A percentile compares a stretch with the other conserved stretches of the same genome.
Evolutionary conservation across 805 yeast genomes (phyloP).

Genomic region (Yamadazyma kitorensis): DNA sequence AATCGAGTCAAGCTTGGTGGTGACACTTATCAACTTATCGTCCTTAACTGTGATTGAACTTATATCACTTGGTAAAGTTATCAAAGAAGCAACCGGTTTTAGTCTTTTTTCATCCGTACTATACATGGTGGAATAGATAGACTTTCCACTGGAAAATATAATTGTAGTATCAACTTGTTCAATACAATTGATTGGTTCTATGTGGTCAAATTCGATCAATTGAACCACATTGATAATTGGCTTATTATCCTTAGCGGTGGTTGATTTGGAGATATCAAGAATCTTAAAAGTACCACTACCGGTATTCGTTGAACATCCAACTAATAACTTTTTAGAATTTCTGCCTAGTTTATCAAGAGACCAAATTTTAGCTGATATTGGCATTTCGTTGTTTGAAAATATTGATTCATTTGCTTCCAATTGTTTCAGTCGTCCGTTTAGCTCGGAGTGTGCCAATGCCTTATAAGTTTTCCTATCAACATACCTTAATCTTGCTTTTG

Average conservation of each 20-base stretch:
- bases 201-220: conserved; percentile 29
- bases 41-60: conserved; percentile 20
- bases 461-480: conserved; percentile 30
- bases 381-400: conserved; percentile 24
- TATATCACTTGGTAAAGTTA: conserved; percentile 30
- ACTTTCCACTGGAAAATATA: conserved; percentile 28
- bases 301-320: conserved; percentile 9
- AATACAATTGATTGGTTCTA: conserved; percentile 32
- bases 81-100: conserved; percentile 22
- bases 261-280: conserved; percentile 26
- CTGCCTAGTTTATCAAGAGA: conserved; percentile 27
- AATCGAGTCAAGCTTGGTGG: conserved; percentile 34
- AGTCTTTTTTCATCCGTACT: conserved; percentile 29
- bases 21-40: conserved; percentile 20
- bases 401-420: conserved; percentile 16
- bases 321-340: conserved; percentile 34
- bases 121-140: conserved; percentile 32
- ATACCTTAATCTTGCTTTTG: conserved; percentile 25
- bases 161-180: conserved; percentile 32
- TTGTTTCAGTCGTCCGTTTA: conserved; percentile 13
- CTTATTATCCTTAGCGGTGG: conserved; percentile 13
- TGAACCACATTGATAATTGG: conserved; percentile 23
- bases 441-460: conserved; percentile 22
- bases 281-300: conserved; percentile 32
- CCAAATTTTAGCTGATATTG: conserved; percentile 34